Evolutionary conservation across 306 rosid genomes (phyloP), one percentile per base, ranked within the genome.

Genomic region (Carpinus viminea): DNA sequence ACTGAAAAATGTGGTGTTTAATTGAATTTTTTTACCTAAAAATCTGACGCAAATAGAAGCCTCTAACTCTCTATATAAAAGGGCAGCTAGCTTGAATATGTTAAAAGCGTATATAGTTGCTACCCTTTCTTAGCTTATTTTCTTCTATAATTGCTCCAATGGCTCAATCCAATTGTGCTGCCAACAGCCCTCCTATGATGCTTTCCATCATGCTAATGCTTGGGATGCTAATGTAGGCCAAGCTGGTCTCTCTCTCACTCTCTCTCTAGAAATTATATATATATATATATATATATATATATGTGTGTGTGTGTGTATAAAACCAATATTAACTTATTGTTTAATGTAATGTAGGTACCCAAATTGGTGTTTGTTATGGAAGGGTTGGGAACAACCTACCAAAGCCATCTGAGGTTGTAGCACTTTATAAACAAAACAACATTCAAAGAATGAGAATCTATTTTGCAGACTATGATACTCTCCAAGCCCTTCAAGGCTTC

Each of bases 301-400:
- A n/a, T n/a, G n/a, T n/a, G n/a, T n/a, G n/a, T n/a, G n/a, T n/a
- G n/a, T 24, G 26, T 24, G 26, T 24, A 17, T 50, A 47, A 4
- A 17, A 7, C 41, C 5, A 73, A 24, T 24, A 24, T 2, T 16
- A 0, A 36, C 26, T 45, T 80, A 13, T 46, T 28, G 64, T 31
- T 66, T 65, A 18, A 64, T 72, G 1, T 11, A 20, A 41, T 72
- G 77, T 76, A 81, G 88, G n/a, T 28, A 90, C 93, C 26, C 81
- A 88, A 68, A 79, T 80, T 38, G 92, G 88, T 17, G 89, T 90
- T 50, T 85, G 89, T 41, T 90, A 90, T 74, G 92, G 95, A 70
- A 78, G 71, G 50, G 16, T 75, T 4, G 90, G 83, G 26, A 17
- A 82, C 41, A 24, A 85, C 78, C 81, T 88, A 68, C 87, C 90